A percentile compares a stretch with the other conserved stretches of the same genome.
phyloP scores from a whole-genome alignment of 2,329 filamentous ascomycete genomes.

The Stagonosporopsis cucurbitacearum region DNA sequence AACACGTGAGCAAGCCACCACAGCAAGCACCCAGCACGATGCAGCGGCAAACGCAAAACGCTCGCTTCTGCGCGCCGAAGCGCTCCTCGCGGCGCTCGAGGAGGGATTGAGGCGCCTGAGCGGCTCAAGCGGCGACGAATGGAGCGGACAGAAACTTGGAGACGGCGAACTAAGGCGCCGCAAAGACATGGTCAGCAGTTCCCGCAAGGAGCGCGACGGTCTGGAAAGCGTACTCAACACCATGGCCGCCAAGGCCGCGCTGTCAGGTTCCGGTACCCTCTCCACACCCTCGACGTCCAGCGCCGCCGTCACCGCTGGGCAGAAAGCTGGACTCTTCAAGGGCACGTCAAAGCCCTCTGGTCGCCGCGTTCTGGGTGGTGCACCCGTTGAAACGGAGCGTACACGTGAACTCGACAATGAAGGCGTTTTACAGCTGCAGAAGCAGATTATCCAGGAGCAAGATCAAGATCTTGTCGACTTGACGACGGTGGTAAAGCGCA shows the following conservation, averaged over 20 bases:
- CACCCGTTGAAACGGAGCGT: slow-evolving; percentile 74
- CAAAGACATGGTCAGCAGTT: slow-evolving; percentile 72
- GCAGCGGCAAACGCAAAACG: slow-evolving; percentile 77
- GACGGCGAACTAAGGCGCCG: slow-evolving; percentile 77
- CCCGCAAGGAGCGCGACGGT: slow-evolving; percentile 75
- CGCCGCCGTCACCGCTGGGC: slow-evolving; percentile 42
- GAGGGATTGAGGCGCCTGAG: slow-evolving; percentile 63
- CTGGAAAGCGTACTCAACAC: slow-evolving; percentile 75
- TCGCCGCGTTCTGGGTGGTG: slow-evolving; percentile 74
- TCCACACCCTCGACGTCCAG: slow-evolving; percentile 40
- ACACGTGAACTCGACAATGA: slow-evolving; percentile 79
- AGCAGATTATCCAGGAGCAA: slow-evolving; percentile 75
- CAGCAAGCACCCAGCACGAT: slow-evolving; percentile 68
- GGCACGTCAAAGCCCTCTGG: slow-evolving; percentile 43
- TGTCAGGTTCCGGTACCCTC: slow-evolving; percentile 44
- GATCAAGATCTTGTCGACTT: slow-evolving; percentile 75
- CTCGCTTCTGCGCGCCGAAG: slow-evolving; percentile 71
- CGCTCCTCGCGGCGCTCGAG: slow-evolving; percentile 67
- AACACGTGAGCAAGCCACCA: slow-evolving; percentile 67
- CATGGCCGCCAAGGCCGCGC: slow-evolving; percentile 59
- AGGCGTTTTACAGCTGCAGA: slow-evolving; percentile 75
- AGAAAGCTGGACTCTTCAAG: slow-evolving; percentile 48
- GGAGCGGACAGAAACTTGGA: slow-evolving; percentile 61
- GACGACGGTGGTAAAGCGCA: slow-evolving; percentile 71
- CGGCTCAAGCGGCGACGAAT: slow-evolving; percentile 47